Percentiles rank a stretch among this genome's conserved stretches.
Conservation (phyloP, 306 rosid genomes). For the Crotalaria pallida region DNA sequence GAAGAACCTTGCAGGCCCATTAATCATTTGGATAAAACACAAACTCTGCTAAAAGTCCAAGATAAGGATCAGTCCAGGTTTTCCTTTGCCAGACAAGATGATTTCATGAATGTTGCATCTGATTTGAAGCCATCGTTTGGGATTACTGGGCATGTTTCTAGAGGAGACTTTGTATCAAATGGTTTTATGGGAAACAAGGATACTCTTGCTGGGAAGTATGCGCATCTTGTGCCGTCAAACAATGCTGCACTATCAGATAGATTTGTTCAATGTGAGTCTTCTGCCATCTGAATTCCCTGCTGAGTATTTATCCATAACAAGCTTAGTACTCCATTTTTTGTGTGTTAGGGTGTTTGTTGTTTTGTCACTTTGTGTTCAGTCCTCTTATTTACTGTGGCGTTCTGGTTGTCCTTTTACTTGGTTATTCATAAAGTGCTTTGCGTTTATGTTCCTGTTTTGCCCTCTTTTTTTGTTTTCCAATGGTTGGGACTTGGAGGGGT, state of each 20-base stretch:
- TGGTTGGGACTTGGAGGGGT: not conserved
- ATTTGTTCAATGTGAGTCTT: constrained; percentile 28
- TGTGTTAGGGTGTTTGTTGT: not conserved
- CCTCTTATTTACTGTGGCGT: not conserved
- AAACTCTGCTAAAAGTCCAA: constrained; percentile 28
- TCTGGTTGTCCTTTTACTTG: not conserved
- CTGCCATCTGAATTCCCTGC: constrained; percentile 17
- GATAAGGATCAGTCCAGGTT: constrained; percentile 48
- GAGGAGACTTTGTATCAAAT: constrained; percentile 12
- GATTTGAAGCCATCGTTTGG: constrained; percentile 24
- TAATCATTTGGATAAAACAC: no score
- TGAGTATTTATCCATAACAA: constrained; percentile 20
- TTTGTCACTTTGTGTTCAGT: no score
- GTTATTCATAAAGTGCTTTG: not conserved
- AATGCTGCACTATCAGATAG: constrained; percentile 17
- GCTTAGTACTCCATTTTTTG: not conserved
- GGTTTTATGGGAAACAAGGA: constrained; percentile 23
- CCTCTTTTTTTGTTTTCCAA: not conserved
- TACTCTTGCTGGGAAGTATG: constrained; percentile 16
- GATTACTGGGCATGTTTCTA: constrained; percentile 2
- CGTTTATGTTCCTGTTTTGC: not conserved
- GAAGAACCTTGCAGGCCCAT: constrained; percentile 28
- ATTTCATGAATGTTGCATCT: constrained; percentile 20
- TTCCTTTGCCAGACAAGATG: constrained; percentile 47
- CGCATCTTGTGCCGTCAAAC: constrained; percentile 14